Base-by-base conservation (phyloP, 2,329 filamentous ascomycete genomes). In the Fusarium siculi region DNA sequence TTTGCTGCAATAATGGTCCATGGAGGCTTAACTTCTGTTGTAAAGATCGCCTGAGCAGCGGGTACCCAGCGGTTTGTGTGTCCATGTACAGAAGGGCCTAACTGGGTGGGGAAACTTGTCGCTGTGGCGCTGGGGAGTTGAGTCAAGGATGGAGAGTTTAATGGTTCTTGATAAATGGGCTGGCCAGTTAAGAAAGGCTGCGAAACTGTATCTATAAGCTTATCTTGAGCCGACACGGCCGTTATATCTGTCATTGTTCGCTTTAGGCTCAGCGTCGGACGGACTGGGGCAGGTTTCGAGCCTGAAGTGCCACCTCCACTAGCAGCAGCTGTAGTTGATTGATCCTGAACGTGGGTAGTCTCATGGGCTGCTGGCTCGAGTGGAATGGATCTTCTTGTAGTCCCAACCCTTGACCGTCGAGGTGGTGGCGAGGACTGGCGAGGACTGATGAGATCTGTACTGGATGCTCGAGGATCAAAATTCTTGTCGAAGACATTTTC, bases 1-100 rank as follows among this genome's bases (percentile, higher is more conserved):
- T 99, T 99, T 55, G 96, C 96, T 7, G 96, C 94, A 59, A 98
- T 89, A 67, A 99, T 98, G 2, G 96, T 99, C 93, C 95, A 99
- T 7, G 96, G 96, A 14, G 94, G 89, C 72, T 93, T 91, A 19
- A 93, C 89, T 81, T 97, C 94, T n/a, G 96, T 99, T 12, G 96
- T 97, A 80, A 99, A 99, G 64, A 99, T 98, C 59, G 96, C 96
- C 81, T 99, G 96, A 9, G 96, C 93, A 46, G 94, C 93, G 12
- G 95, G 95, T 19, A 93, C 92, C 91, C 95, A 97, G 81, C 96
- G 91, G 77, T 93, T 96, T 65, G 94, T 93, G 82, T 98, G 95
- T 14, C 93, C 93, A 81, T 98, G 96, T n/a, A 93, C 88, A 15
- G 88, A 85, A 21, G 92, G 85, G 16, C 85, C 87, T 4, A 89